Evolutionary conservation across 1,139 yeast genomes (phyloP).

Genomic region (Sugiyamaella paludigena): DNA sequence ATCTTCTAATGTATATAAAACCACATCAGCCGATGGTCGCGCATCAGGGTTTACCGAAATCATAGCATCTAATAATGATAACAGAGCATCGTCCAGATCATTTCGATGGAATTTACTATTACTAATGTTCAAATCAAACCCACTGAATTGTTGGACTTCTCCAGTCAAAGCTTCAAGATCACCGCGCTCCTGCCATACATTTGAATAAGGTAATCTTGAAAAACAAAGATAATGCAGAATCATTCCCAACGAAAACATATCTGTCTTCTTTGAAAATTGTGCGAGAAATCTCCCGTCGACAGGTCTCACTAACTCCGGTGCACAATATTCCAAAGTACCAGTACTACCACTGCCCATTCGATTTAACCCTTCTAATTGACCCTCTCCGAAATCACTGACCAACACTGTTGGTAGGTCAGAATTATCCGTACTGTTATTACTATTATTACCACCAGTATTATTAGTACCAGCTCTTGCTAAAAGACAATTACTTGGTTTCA

Average conservation of each 20-base stretch:
- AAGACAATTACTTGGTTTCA: constrained; percentile 85
- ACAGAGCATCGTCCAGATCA: constrained; percentile 43
- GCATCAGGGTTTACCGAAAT: constrained; percentile 38
- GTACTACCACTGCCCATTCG: constrained; percentile 70
- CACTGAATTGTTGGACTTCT: constrained; percentile 42
- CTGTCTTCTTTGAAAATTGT: constrained; percentile 68
- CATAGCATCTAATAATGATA: constrained; percentile 41
- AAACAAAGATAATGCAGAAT: constrained; percentile 70
- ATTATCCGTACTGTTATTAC: constrained; percentile 16
- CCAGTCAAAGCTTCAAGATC: constrained; percentile 39
- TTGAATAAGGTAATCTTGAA: constrained; percentile 64
- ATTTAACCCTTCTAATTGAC: constrained; percentile 63
- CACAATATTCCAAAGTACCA: constrained; percentile 83
- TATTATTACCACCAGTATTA: constrained; percentile 13
- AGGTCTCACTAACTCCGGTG: constrained; percentile 66
- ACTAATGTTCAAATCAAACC: constrained; percentile 29
- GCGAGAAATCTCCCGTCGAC: constrained; percentile 36
- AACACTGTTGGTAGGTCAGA: constrained; percentile 59
- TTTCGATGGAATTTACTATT: constrained; percentile 30
- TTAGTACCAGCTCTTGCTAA: constrained; percentile 44
- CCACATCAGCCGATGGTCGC: constrained; percentile 48
- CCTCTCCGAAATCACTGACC: constrained; percentile 90
- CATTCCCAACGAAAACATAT: constrained; percentile 79
- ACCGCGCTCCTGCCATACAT: constrained; percentile 32
- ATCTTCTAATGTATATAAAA: constrained; percentile 35